Conservation (phyloP, 2,329 filamentous ascomycete genomes). For the Alternaria metachromatica region DNA sequence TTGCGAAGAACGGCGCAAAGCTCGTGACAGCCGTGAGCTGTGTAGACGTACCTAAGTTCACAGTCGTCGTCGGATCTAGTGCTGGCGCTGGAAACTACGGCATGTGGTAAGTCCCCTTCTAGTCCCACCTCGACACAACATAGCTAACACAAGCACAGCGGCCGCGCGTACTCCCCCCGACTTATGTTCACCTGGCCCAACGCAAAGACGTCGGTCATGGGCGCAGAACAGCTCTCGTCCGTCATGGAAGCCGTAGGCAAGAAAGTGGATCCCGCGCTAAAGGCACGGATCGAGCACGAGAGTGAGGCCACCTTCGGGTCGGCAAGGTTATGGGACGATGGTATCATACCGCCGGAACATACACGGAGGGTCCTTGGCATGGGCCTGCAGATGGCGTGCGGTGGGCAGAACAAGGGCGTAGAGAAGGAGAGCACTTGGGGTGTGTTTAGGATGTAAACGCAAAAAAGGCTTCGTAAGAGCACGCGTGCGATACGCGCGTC, state of each 20-base stretch:
- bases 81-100: constrained; percentile 97
- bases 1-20: constrained; percentile 97
- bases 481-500: constrained; percentile 6
- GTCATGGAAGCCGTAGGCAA: constrained; percentile 97
- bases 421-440: constrained; percentile 48
- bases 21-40: constrained; percentile 94
- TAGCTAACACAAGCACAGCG: constrained; percentile 56
- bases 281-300: constrained; percentile 85
- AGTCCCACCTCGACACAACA: not conserved
- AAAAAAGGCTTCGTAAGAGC: not conserved
- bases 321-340: constrained; percentile 81
- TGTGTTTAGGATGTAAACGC: constrained; percentile 50
- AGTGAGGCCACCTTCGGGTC: constrained; percentile 88
- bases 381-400: constrained; percentile 56
- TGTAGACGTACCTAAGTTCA: constrained; percentile 94
- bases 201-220: constrained; percentile 96
- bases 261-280: constrained; percentile 78
- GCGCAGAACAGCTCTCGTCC: constrained; percentile 84
- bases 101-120: constrained; percentile 72
- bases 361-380: constrained; percentile 58
- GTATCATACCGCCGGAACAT: constrained; percentile 58
- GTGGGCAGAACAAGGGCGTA: constrained; percentile 44
- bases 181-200: constrained; percentile 98
- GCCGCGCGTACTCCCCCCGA: constrained; percentile 86
- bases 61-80: constrained; percentile 90